Conservation (phyloP, 352 stramenopile genomes). For the Elongisporangium anandrum region DNA sequence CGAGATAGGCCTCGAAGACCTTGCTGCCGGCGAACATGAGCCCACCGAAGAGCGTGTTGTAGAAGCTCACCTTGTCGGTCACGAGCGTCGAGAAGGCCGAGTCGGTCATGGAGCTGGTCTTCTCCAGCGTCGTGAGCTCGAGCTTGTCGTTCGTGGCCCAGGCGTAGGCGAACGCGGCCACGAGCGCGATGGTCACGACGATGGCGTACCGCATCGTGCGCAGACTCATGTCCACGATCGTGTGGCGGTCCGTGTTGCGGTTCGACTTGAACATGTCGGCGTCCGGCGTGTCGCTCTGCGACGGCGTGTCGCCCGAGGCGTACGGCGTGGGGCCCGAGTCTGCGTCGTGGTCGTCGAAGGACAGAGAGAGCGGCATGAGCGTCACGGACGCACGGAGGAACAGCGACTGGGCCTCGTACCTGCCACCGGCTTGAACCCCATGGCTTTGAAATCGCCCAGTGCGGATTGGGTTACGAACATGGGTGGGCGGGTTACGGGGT, state of each 20-base stretch:
- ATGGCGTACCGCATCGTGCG: conserved; percentile 35
- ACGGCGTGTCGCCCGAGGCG: not conserved
- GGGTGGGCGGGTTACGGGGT: not conserved
- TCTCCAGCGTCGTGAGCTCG: conserved; percentile 21
- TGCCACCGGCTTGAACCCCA: not conserved
- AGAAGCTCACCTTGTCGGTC: conserved; percentile 28
- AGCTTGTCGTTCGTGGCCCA: conserved; percentile 35
- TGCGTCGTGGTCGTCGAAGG: conserved; percentile 6
- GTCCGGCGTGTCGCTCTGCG: not conserved
- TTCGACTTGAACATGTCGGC: conserved; percentile 30
- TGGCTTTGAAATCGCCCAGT: not conserved
- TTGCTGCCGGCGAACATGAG: conserved; percentile 44
- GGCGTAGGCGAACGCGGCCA: conserved; percentile 34
- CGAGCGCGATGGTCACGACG: conserved; percentile 27
- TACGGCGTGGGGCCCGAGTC: not conserved
- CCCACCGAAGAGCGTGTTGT: conserved; percentile 46
- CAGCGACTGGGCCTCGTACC: not conserved
- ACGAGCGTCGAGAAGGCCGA: conserved; percentile 19
- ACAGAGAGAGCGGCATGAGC: not conserved
- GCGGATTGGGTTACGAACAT: too few relatives aligned
- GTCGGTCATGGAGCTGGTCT: conserved; percentile 10
- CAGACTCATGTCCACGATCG: conserved; percentile 56
- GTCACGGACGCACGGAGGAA: not conserved
- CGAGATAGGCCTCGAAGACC: conserved; percentile 52
- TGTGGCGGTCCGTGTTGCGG: conserved; percentile 45